Evolutionary conservation across 805 yeast species (phyloP), one percentile per base, ranked within the genome.

Genomic region (Schizosaccharomyces cryophilus): DNA sequence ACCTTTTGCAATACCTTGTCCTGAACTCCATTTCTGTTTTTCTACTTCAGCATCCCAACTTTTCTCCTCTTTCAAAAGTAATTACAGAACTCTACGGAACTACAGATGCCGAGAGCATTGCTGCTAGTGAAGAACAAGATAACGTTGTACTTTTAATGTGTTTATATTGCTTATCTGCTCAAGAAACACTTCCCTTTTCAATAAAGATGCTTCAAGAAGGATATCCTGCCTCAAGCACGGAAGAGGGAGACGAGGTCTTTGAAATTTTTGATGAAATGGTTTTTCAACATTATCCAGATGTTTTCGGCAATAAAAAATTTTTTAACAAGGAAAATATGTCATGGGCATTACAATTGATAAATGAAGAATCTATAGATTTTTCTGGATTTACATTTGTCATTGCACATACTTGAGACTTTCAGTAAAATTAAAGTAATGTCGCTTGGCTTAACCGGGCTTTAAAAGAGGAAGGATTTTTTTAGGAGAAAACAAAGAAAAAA

Each of bases 61-160:
- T 54, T 60, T 7, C 19, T 9, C 35, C 38, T 5, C 63, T 63
- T 19, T 38, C 42, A 11, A 21, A 40, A 2, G 51, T 45, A 3
- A 54, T 64, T 17, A 61, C 47, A 5, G n/a, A 42, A 9, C 61
- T 40, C 5, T 64, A 62, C 38, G 66, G 64, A 26, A 42, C 62
- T 15, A 38, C 35, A 3, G 64, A 63, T 29, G 45, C 62, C 3
- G 21, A 59, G 6, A 62, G 54, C 4, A 54, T 64, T 26, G 56
- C 45, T n/a, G 65, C 62, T 17, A 38, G 35, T 13, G 62, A 38
- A n/a, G 38, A 31, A 2, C 65, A 62, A 5, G 66, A 64, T 31
- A 64, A 61, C 29, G 48, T 63, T 31, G 58, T 64, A 5, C 45
- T 63, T 5, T 55, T 64, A 4, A 63, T 63, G 6, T 38, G 60